Percentiles rank a stretch among this genome's conserved stretches.
Evolutionary conservation across 2,329 filamentous ascomycete genomes (phyloP).

Genomic region (Pleomassaria siparia): DNA sequence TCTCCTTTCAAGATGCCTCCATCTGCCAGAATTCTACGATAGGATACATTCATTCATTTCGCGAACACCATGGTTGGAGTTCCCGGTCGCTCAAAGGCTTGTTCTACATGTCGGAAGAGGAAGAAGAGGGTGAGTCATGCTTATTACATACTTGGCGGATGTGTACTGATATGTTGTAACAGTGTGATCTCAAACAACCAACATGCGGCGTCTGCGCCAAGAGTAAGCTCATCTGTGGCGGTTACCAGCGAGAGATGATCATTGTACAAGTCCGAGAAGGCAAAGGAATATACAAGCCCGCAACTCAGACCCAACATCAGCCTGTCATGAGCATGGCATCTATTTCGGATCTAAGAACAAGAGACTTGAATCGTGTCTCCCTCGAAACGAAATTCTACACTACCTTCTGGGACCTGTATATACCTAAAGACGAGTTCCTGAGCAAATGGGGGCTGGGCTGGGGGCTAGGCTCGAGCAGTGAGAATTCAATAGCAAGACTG

Average conservation of each 20-base stretch:
- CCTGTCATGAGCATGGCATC: background rate
- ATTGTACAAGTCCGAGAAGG: constrained; percentile 12
- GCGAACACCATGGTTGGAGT: constrained; percentile 15
- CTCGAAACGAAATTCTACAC: constrained; percentile 10
- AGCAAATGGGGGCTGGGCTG: background rate
- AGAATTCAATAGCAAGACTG: background rate
- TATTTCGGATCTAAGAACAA: constrained; percentile 3
- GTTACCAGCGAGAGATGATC: constrained; percentile 15
- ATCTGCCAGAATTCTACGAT: background rate
- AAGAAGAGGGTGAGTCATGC: constrained; percentile 15
- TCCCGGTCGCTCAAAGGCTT: constrained; percentile 19
- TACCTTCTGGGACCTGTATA: constrained; percentile 10
- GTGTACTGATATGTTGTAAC: background rate
- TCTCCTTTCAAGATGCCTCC: background rate
- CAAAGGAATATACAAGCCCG: constrained; percentile 13
- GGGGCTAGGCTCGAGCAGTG: no score
- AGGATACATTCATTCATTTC: background rate
- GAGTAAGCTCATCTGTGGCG: constrained; percentile 12
- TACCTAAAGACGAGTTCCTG: background rate
- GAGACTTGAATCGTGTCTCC: constrained; percentile 13
- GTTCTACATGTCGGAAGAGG: constrained; percentile 12
- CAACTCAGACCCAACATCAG: background rate
- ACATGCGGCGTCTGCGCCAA: constrained; percentile 14
- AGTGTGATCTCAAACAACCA: constrained; percentile 16
- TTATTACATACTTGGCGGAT: background rate